phyloP scores from a whole-genome alignment of 768 basidiomycete species.

The Boletus subcaerulescens region DNA sequence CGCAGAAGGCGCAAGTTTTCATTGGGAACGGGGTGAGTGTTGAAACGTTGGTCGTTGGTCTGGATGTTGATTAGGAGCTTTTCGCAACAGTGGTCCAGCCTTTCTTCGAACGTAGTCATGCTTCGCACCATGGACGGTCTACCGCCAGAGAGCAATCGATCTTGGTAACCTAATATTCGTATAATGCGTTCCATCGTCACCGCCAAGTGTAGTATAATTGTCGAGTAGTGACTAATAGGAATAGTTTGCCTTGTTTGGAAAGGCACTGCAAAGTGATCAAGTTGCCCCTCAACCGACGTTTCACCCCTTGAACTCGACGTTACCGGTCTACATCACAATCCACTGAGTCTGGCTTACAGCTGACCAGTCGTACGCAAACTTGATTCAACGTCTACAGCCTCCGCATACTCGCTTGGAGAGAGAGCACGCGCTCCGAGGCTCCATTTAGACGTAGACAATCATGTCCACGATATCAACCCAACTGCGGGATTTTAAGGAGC shows the following conservation, averaged over 20 bases:
- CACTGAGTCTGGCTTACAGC: constrained; percentile 2
- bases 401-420: background rate
- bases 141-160: constrained; percentile 27
- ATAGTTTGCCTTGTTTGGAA: constrained; percentile 17
- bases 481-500: constrained; percentile 89
- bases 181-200: background rate
- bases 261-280: background rate
- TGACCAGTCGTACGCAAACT: background rate
- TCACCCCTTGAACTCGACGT: background rate
- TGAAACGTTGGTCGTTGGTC: background rate
- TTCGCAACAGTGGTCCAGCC: constrained; percentile 36
- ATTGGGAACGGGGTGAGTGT: constrained; percentile 49
- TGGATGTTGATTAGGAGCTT: background rate
- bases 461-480: constrained; percentile 88
- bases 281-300: constrained; percentile 11
- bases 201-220: background rate
- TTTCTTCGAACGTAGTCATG: constrained; percentile 41
- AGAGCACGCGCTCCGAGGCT: background rate
- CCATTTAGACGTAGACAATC: constrained; percentile 4
- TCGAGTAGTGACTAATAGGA: background rate
- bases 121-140: constrained; percentile 32
- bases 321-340: constrained; percentile 1
- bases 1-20: constrained; percentile 44
- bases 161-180: constrained; percentile 27
- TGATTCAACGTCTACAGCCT: background rate